Conservation (phyloP, 1,284 basidiomycete genomes). For the Ceratobasidium sp. region DNA sequence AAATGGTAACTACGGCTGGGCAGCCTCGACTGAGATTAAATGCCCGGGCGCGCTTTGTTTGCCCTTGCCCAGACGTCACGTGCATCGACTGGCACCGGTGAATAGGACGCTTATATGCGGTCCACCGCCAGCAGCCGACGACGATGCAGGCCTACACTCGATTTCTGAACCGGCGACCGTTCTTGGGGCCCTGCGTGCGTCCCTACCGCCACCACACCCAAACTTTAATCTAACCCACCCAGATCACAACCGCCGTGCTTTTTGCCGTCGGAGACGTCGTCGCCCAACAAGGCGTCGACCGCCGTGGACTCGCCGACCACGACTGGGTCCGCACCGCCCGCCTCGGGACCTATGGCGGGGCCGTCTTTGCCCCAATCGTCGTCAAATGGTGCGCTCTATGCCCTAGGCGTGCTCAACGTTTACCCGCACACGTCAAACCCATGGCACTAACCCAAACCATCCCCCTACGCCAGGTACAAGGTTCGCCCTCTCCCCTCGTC, state of each 20-base stretch:
- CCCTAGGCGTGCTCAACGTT: background rate
- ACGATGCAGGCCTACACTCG: constrained; percentile 34
- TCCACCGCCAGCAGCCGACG: background rate
- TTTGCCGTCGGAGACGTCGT: constrained; percentile 61
- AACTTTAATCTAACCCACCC: background rate
- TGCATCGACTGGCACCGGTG: too few species aligned
- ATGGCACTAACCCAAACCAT: background rate
- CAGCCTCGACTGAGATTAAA: too few species aligned
- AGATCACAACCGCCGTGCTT: constrained; percentile 47
- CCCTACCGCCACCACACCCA: background rate
- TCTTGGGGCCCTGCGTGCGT: constrained; percentile 34
- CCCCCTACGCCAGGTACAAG: constrained; percentile 2
- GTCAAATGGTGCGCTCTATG: constrained; percentile 48
- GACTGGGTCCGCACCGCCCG: constrained; percentile 57
- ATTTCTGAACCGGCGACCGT: constrained; percentile 28
- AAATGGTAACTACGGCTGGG: too few species aligned
- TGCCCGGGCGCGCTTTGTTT: background rate
- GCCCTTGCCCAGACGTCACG: background rate
- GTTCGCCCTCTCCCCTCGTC: background rate
- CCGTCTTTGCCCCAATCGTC: constrained; percentile 56
- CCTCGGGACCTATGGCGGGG: constrained; percentile 56
- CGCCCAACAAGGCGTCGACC: constrained; percentile 62
- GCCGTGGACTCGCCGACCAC: constrained; percentile 55
- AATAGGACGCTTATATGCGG: too few species aligned
- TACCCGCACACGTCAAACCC: background rate